Conservation (phyloP, 208 protist species). For the Acanthamoeba lenticulata region DNA sequence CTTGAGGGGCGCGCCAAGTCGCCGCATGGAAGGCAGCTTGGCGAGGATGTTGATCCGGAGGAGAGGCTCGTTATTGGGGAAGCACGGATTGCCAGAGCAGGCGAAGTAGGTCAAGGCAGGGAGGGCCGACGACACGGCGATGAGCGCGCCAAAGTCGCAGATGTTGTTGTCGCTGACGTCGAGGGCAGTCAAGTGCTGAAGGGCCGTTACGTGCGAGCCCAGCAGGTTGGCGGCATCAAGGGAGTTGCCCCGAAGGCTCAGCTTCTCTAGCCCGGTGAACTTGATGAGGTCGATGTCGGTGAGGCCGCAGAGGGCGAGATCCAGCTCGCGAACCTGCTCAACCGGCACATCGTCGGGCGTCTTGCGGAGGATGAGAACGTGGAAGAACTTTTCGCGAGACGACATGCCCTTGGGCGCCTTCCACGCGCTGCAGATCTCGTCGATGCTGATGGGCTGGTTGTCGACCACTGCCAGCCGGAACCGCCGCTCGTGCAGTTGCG, state of each 20-base stretch:
- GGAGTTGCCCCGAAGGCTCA: conserved; percentile 35
- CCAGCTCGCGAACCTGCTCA: not conserved
- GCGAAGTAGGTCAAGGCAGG: not conserved
- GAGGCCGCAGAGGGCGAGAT: conserved; percentile 34
- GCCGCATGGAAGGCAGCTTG: conserved; percentile 6
- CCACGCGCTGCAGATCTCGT: conserved; percentile 53
- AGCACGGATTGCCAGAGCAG: conserved; percentile 32
- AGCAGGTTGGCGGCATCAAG: not conserved
- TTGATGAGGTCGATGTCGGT: conserved; percentile 9
- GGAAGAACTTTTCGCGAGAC: conserved; percentile 50
- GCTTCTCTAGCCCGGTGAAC: conserved; percentile 32
- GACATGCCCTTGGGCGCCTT: conserved; percentile 25
- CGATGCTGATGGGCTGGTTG: conserved; percentile 31
- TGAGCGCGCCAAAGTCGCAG: conserved; percentile 28
- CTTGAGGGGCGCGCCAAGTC: conserved; percentile 22
- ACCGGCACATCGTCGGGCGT: conserved; percentile 19
- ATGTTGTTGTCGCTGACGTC: conserved; percentile 60
- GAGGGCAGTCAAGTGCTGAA: not conserved
- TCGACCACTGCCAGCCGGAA: not conserved
- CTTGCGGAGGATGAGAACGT: conserved; percentile 57
- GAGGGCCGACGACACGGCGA: not conserved
- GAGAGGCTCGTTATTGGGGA: conserved; percentile 49
- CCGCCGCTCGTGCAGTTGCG: conserved; percentile 37
- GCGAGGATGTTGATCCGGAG: conserved; percentile 23
- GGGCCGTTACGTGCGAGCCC: not conserved